These are phyloP conservation scores for Aspergillus glaucus DNA, from an alignment of 2,329 filamentous ascomycete genomes.

Conservation along the genomic window DNA sequence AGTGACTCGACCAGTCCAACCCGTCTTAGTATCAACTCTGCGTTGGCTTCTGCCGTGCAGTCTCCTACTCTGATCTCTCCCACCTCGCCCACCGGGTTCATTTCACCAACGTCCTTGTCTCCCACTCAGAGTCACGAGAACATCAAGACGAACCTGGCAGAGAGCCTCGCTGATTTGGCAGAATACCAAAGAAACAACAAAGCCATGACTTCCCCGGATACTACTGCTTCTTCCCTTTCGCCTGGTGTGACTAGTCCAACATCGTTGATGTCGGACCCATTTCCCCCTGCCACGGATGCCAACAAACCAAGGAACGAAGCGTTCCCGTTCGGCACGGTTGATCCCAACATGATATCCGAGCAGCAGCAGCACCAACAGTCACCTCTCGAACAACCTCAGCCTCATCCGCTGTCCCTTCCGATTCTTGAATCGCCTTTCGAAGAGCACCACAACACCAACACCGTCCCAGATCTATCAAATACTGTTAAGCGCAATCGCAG, in stretches of 20 bases:
- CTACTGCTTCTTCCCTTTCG: conserved; percentile 63
- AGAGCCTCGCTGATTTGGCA: conserved; percentile 55
- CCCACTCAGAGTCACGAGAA: conserved; percentile 65
- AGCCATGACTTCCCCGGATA: conserved; percentile 60
- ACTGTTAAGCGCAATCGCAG: conserved; percentile 40
- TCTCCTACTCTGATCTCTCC: conserved; percentile 63
- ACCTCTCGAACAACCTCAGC: not conserved
- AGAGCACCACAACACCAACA: conserved; percentile 40
- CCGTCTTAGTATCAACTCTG: conserved; percentile 51
- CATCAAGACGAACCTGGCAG: conserved; percentile 53
- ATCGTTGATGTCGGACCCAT: conserved; percentile 73
- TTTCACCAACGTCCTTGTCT: conserved; percentile 64
- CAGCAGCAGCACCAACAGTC: not conserved
- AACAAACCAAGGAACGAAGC: conserved; percentile 82
- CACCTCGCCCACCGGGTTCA: conserved; percentile 60
- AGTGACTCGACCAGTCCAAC: conserved; percentile 65
- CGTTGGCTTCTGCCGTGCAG: conserved; percentile 51
- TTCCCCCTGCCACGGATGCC: conserved; percentile 52
- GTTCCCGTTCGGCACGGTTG: conserved; percentile 59
- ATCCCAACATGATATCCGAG: conserved; percentile 44
- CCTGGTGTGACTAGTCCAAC: conserved; percentile 66
- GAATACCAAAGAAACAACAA: conserved; percentile 61
- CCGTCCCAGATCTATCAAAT: conserved; percentile 22
- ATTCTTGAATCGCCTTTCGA: conserved; percentile 48
- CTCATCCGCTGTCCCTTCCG: conserved; percentile 32